These are phyloP conservation scores for Mercurialis annua DNA, from an alignment of 345 rosid species.

Conservation along the genomic window DNA sequence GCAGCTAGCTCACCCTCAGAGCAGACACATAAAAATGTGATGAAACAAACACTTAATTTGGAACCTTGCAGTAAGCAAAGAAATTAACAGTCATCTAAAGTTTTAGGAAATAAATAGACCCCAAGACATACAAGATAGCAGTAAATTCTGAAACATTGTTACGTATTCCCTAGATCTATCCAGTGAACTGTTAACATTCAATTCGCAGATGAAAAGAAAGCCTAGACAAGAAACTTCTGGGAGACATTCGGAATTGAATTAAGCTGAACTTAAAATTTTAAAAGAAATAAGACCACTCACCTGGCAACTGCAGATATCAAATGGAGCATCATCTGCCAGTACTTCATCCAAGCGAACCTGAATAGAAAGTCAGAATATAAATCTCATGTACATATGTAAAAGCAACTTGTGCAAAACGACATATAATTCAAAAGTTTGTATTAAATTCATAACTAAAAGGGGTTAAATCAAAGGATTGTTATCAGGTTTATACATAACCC, in stretches of 20 bases:
- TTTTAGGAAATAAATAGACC: not conserved
- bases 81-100: not conserved
- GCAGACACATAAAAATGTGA: not conserved
- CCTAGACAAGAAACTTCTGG: too few species aligned
- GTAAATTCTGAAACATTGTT: not conserved
- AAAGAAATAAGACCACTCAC: conserved; percentile 34
- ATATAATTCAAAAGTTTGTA: not conserved
- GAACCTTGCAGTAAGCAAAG: not conserved
- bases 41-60: not conserved
- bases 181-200: not conserved
- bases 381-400: not conserved
- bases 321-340: conserved; percentile 89
- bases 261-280: not conserved
- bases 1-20: too few species aligned
- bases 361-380: conserved; percentile 19
- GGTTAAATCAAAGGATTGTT: not conserved
- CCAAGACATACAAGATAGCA: not conserved
- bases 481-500: not conserved
- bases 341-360: conserved; percentile 84
- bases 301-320: conserved; percentile 98
- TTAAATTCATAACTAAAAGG: too few species aligned
- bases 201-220: not conserved
- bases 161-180: not conserved
- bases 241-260: not conserved
- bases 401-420: not conserved